These are phyloP conservation scores for Podospora bellae-mahoneyi DNA, from an alignment of 495 filamentous ascomycete genomes.

Conservation along the genomic window DNA sequence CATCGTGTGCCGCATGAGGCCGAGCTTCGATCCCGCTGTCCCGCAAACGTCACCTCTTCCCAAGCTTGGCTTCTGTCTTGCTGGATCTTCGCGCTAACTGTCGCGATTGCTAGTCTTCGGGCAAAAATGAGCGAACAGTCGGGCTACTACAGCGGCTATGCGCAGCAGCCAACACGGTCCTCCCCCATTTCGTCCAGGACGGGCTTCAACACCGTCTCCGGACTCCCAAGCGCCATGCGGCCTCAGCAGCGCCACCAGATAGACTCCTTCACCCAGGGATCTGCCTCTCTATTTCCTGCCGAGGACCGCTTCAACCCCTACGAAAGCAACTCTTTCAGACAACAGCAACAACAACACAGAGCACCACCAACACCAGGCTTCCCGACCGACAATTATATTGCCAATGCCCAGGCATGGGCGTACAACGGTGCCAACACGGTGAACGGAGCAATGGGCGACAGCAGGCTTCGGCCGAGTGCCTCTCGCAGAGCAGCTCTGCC, in stretches of 20 bases:
- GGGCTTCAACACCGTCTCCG: conserved; percentile 55
- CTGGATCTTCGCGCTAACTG: conserved; percentile 24
- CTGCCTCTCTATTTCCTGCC: conserved; percentile 41
- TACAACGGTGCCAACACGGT: conserved; percentile 49
- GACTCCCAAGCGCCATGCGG: conserved; percentile 62
- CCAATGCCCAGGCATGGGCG: conserved; percentile 49
- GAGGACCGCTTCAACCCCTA: conserved; percentile 44
- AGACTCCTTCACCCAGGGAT: conserved; percentile 38
- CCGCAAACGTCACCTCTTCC: neutral
- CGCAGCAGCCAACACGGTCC: conserved; percentile 35
- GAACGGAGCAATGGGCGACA: conserved; percentile 47
- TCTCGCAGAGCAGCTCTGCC: conserved; percentile 46
- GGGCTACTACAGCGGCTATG: conserved; percentile 30
- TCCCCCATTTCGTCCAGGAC: conserved; percentile 45
- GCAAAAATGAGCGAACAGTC: conserved; percentile 35
- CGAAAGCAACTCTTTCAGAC: conserved; percentile 59
- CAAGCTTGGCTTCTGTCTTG: conserved; percentile 15
- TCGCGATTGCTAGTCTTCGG: conserved; percentile 18
- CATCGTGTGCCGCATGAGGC: neutral
- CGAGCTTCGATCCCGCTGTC: neutral
- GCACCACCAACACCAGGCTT: conserved; percentile 51
- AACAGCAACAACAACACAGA: conserved; percentile 37
- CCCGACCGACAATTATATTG: conserved; percentile 38
- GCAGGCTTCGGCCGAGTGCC: conserved; percentile 40
- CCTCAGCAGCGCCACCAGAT: conserved; percentile 52